Base-by-base conservation (phyloP, 768 basidiomycete species). In the Podaxis sp. region DNA sequence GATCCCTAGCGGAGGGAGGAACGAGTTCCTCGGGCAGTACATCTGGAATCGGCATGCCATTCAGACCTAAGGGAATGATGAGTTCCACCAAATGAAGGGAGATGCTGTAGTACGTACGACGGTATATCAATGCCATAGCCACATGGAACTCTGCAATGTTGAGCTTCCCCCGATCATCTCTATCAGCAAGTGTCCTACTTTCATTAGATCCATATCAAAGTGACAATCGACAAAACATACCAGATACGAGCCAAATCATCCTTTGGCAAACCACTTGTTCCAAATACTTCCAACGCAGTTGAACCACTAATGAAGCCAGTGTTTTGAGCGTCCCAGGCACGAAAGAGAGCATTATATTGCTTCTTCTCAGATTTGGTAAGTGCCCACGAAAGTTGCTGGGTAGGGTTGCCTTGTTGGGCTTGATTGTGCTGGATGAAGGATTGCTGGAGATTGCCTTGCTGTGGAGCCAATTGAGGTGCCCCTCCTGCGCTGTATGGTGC, bases 41-140 rank as follows among this genome's bases (percentile, higher is more conserved):
- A 33, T 91, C 90, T 1, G 97, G 97, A 49, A 99, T 86, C 1
- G 88, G 85, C 74, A 93, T 95, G 10, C 97, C 96, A 72, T 96
- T 97, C 24, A 99, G 82, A 49, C 86, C 96, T 99, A 68, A 0
- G 53, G 17, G 7, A 48, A 36, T n/a, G 17, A 46, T 33, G 22
- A 63, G 60, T 24, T 62, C 55, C 36, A 30, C 61, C 55, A 58
- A 44, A 36, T 50, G 7, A 4, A 5, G 57, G n/a, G 26, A 58
- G n/a, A 17, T 41, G 3, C 61, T 22, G 26, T 28, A 51, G 28
- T 10, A 85, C 92, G 68, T 77, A 98, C 96, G 84, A 71, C 97
- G 88, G 76, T 95, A 98, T 70, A 99, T 99, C 59, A 99, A 80
- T 57, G 93, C 95, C 96, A 99, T 99, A 0, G 97, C 97, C 63